Conservation (phyloP, 176 grass and related monocot genomes). For the Echinochloa phyllopogon region DNA sequence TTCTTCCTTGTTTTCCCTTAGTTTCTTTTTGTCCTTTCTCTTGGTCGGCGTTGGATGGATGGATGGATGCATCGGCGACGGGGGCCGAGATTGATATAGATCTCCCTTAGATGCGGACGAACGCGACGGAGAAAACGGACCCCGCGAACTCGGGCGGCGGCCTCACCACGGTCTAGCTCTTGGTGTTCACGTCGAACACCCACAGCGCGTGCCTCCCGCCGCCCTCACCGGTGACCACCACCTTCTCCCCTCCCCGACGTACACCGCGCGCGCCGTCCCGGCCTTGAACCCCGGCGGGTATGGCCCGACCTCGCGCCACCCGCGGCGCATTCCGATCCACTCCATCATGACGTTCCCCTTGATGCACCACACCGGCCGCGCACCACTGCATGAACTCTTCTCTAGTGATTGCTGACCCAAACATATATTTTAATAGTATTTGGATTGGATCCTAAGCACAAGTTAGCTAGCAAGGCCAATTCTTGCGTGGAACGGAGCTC, state of each 20-base stretch:
- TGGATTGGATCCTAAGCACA: background rate
- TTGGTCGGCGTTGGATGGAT: background rate
- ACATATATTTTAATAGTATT: background rate
- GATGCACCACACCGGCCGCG: slow-evolving; percentile 63
- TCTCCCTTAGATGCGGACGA: slow-evolving; percentile 45
- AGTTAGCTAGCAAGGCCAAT: background rate
- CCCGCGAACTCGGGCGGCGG: slow-evolving; percentile 53
- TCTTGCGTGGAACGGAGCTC: background rate
- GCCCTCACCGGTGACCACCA: slow-evolving; percentile 63
- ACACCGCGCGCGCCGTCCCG: slow-evolving; percentile 55
- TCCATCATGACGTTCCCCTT: slow-evolving; percentile 50
- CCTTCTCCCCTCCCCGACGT: slow-evolving; percentile 44
- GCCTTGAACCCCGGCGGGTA: slow-evolving; percentile 61
- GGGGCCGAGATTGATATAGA: background rate
- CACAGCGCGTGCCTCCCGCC: slow-evolving; percentile 50
- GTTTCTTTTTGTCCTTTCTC: no score
- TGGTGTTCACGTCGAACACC: slow-evolving; percentile 56
- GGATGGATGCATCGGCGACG: background rate
- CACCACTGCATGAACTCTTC: slow-evolving; percentile 60
- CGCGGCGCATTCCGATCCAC: slow-evolving; percentile 32
- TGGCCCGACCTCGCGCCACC: slow-evolving; percentile 60
- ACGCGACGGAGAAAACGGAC: slow-evolving; percentile 56
- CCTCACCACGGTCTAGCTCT: slow-evolving; percentile 52
- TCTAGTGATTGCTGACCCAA: background rate
- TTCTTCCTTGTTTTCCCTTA: no score